Conservation (phyloP, 2,329 filamentous ascomycete genomes). For the Colletotrichum camelliae region DNA sequence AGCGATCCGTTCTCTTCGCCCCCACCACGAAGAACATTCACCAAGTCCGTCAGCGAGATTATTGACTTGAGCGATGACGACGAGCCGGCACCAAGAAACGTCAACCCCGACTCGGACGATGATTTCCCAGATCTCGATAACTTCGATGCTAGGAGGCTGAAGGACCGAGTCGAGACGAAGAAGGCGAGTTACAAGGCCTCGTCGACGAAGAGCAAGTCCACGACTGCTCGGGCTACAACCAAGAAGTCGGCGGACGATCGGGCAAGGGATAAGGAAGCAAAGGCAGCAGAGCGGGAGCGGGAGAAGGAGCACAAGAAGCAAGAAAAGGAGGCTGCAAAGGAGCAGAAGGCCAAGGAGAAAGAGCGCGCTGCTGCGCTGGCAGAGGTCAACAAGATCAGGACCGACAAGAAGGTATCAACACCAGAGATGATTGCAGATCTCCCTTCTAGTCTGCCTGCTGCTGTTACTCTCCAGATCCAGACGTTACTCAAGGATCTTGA, state of each 20-base stretch:
- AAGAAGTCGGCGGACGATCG: slow-evolving; percentile 42
- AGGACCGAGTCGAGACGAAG: slow-evolving; percentile 24
- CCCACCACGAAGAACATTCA: background rate
- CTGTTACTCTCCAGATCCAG: slow-evolving; percentile 50
- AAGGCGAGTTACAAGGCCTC: background rate
- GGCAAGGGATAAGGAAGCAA: slow-evolving; percentile 47
- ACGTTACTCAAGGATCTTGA: slow-evolving; percentile 56
- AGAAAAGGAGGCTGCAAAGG: slow-evolving; percentile 65
- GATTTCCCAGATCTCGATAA: slow-evolving; percentile 54
- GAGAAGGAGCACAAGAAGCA: slow-evolving; percentile 61
- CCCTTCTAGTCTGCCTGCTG: slow-evolving; percentile 58
- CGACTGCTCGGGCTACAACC: slow-evolving; percentile 7
- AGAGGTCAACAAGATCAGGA: slow-evolving; percentile 75
- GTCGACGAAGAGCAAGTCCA: background rate
- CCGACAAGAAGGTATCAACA: slow-evolving; percentile 75
- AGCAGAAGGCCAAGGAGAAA: slow-evolving; percentile 67
- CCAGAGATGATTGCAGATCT: slow-evolving; percentile 81
- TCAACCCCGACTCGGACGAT: slow-evolving; percentile 40
- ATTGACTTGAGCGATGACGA: slow-evolving; percentile 40
- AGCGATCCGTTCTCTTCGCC: slow-evolving; percentile 12
- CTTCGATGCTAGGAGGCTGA: slow-evolving; percentile 38
- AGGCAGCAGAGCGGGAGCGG: slow-evolving; percentile 52
- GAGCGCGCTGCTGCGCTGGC: slow-evolving; percentile 69
- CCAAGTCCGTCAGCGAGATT: slow-evolving; percentile 22
- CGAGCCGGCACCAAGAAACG: background rate